Conservation (phyloP, 352 stramenopile genomes). For the Pythium apleroticum region DNA sequence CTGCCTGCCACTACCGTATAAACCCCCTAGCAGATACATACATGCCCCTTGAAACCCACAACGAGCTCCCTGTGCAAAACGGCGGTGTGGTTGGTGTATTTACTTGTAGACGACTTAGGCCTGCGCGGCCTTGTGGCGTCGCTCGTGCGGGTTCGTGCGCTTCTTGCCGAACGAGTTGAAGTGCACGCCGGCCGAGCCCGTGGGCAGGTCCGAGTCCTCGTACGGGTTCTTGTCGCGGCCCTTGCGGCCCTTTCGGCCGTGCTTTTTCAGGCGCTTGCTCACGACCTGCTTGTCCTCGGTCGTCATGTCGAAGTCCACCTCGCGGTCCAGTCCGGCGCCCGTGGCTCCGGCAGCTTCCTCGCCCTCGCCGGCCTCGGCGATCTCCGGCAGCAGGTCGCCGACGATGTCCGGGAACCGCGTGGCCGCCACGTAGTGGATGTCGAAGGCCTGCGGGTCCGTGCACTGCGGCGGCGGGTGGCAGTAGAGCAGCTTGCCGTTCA, state of each 20-base stretch:
- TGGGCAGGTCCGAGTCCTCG: slow-evolving; percentile 80
- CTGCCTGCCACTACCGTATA: slow-evolving; percentile 3
- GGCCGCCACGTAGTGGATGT: slow-evolving; percentile 68
- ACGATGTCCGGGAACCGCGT: slow-evolving; percentile 57
- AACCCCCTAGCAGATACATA: neutral
- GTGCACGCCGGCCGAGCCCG: slow-evolving; percentile 45
- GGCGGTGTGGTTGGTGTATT: neutral
- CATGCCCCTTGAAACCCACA: neutral
- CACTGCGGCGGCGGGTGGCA: slow-evolving; percentile 92
- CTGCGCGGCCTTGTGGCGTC: slow-evolving; percentile 27
- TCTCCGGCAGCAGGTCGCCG: slow-evolving; percentile 16
- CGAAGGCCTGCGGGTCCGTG: slow-evolving; percentile 58
- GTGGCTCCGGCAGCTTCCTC: slow-evolving; percentile 25
- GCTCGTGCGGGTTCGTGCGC: slow-evolving; percentile 54
- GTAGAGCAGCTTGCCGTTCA: slow-evolving; percentile 96
- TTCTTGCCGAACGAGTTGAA: slow-evolving; percentile 81
- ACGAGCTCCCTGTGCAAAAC: neutral
- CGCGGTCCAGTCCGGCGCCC: slow-evolving; percentile 22
- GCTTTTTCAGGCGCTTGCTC: slow-evolving; percentile 89
- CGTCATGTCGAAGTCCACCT: slow-evolving; percentile 72
- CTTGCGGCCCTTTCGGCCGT: slow-evolving; percentile 97
- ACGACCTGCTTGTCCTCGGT: slow-evolving; percentile 64
- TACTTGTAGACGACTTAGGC: slow-evolving; percentile 2
- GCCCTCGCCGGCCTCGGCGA: slow-evolving; percentile 7
- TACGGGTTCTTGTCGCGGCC: slow-evolving; percentile 97